Evolutionary conservation across 2,329 filamentous ascomycete genomes (phyloP).

Genomic region (Epichloe amarillans): DNA sequence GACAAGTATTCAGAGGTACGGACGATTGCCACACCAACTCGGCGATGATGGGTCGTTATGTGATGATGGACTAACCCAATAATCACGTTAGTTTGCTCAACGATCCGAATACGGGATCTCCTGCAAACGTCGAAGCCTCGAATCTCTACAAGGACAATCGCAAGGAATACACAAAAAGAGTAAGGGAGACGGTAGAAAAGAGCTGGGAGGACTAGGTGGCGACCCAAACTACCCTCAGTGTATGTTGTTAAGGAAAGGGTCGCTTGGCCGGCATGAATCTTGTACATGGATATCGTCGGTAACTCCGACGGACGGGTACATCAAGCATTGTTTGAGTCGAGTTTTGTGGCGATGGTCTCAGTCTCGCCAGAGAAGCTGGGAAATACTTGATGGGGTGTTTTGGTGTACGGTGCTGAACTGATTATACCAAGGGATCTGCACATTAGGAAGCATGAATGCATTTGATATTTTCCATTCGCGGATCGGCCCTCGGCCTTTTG

Average conservation of each 20-base stretch:
- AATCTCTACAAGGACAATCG: constrained; percentile 98
- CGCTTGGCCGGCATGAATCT: background rate
- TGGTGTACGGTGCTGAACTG: constrained; percentile 19
- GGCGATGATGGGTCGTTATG: background rate
- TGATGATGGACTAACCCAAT: too few relatives aligned
- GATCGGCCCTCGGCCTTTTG: background rate
- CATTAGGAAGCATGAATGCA: constrained; percentile 6
- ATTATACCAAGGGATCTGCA: constrained; percentile 17
- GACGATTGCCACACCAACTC: constrained; percentile 3
- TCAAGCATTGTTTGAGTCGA: background rate
- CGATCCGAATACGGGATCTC: constrained; percentile 96
- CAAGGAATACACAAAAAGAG: constrained; percentile 87
- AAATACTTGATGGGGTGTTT: constrained; percentile 15
- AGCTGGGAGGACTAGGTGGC: constrained; percentile 77
- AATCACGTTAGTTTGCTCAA: constrained; percentile 61
- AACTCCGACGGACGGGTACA: background rate
- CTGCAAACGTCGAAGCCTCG: constrained; percentile 93
- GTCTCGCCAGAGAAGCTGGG: background rate
- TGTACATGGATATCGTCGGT: background rate
- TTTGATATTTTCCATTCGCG: background rate
- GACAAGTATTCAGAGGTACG: constrained; percentile 91
- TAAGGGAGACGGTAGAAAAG: constrained; percentile 95
- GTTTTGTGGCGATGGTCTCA: background rate
- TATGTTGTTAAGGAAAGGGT: background rate
- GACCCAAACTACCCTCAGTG: background rate